A percentile compares a stretch with the other conserved stretches of the same genome.
phyloP scores from a whole-genome alignment of 1,284 basidiomycete genomes.

The Cystobasidiaceae sp. region DNA sequence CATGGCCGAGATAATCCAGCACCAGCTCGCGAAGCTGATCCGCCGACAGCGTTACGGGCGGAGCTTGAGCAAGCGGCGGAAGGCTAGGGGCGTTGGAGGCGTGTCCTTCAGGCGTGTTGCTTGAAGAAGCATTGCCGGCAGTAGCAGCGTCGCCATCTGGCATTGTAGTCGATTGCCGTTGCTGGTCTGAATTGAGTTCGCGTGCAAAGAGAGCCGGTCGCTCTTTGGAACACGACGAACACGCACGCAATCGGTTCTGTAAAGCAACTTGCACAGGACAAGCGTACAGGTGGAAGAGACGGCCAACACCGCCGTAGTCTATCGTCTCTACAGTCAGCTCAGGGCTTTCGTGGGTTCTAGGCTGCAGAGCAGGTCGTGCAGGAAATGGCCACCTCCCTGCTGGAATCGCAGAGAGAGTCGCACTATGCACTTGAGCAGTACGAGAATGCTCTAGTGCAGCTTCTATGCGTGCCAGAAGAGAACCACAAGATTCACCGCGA shows the following conservation, averaged over 20 bases:
- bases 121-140: neutral
- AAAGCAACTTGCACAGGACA: too few species aligned
- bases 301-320: too few species aligned
- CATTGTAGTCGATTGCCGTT: too few species aligned
- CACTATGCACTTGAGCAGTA: constrained; percentile 29
- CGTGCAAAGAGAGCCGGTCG: too few species aligned
- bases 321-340: too few species aligned
- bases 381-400: constrained; percentile 20
- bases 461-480: constrained; percentile 25
- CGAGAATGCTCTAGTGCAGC: constrained; percentile 21
- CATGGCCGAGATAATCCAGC: constrained; percentile 30
- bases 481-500: constrained; percentile 21
- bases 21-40: constrained; percentile 25
- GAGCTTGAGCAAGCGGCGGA: constrained; percentile 12
- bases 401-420: constrained; percentile 28
- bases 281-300: too few species aligned
- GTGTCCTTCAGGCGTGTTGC: neutral
- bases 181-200: too few species aligned
- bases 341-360: too few species aligned
- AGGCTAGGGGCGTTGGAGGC: neutral
- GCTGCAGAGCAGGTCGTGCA: too few species aligned
- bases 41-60: neutral
- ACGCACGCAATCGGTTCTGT: too few species aligned
- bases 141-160: constrained; percentile 2
- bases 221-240: too few species aligned